phyloP scores from a whole-genome alignment of 2,329 filamentous ascomycete genomes.

The Amauroascus niger region DNA sequence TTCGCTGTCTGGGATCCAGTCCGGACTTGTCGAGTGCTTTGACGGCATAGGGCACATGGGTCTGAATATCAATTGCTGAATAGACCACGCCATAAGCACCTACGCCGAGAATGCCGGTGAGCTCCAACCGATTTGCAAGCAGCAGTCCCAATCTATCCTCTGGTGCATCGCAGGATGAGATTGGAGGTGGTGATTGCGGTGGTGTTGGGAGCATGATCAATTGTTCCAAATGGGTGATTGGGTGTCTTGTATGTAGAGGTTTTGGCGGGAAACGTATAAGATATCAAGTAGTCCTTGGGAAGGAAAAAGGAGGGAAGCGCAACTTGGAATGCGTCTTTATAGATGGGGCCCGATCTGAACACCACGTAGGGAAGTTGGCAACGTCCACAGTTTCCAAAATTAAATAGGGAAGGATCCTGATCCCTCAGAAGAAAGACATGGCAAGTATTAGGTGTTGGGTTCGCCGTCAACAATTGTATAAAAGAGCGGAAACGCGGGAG shows the following conservation, averaged over 20 bases:
- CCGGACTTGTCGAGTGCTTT: conserved; percentile 94
- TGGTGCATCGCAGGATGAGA: conserved; percentile 51
- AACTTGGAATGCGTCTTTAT: not conserved
- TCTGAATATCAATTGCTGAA: conserved; percentile 73
- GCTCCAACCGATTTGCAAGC: conserved; percentile 70
- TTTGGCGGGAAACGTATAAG: not conserved
- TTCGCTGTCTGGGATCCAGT: conserved; percentile 74
- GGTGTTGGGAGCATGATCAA: conserved; percentile 38
- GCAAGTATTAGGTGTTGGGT: not conserved
- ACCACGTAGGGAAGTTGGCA: not conserved
- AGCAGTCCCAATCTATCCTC: conserved; percentile 80
- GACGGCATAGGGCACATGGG: conserved; percentile 76
- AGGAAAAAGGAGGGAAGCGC: not conserved
- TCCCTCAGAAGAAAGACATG: conserved; percentile 11
- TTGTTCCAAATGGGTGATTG: not conserved
- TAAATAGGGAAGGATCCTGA: conserved; percentile 12
- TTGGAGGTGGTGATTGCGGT: conserved; percentile 34
- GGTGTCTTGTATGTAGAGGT: not conserved
- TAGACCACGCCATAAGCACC: conserved; percentile 97
- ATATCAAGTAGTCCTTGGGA: not conserved
- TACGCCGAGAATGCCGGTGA: conserved; percentile 77
- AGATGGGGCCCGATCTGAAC: not conserved
- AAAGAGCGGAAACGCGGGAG: not conserved
- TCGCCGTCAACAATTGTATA: conserved; percentile 6
- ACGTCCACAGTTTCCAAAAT: not conserved